These are phyloP conservation scores for Teunomyces atbi DNA, from an alignment of 805 yeast genomes.

Conservation along the genomic window DNA sequence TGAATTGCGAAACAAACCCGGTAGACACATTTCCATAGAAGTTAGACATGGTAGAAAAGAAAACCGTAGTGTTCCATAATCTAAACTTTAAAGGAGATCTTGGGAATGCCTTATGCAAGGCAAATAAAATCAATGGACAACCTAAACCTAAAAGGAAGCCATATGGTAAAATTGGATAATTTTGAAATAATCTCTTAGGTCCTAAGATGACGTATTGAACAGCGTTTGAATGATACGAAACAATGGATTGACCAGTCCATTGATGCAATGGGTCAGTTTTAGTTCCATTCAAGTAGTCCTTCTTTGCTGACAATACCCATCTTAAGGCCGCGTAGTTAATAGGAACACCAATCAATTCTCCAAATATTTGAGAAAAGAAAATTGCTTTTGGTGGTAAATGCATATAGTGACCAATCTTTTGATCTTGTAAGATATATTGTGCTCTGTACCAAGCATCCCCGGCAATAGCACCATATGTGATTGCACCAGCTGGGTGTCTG, in stretches of 20 bases:
- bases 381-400: slow-evolving; percentile 51
- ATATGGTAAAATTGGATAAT: slow-evolving; percentile 44
- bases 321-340: slow-evolving; percentile 47
- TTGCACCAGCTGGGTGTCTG: slow-evolving; percentile 48
- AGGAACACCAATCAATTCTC: slow-evolving; percentile 52
- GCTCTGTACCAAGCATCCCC: slow-evolving; percentile 50
- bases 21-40: slow-evolving; percentile 52
- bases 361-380: slow-evolving; percentile 51
- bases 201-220: slow-evolving; percentile 51
- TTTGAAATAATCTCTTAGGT: slow-evolving; percentile 40
- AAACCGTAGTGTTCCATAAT: slow-evolving; percentile 47
- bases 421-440: slow-evolving; percentile 34
- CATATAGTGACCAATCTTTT: slow-evolving; percentile 53
- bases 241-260: slow-evolving; percentile 50
- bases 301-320: slow-evolving; percentile 45
- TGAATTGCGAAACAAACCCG: slow-evolving; percentile 45
- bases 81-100: slow-evolving; percentile 22
- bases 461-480: slow-evolving; percentile 49
- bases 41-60: slow-evolving; percentile 46
- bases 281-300: slow-evolving; percentile 33
- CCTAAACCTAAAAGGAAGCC: slow-evolving; percentile 43
- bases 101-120: slow-evolving; percentile 29
- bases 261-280: slow-evolving; percentile 46
- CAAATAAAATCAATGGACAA: slow-evolving; percentile 35
- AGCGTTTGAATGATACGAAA: slow-evolving; percentile 44